These are phyloP conservation scores for Tetrapisispora namnaoensis DNA, from an alignment of 805 yeast genomes.

Conservation along the genomic window DNA sequence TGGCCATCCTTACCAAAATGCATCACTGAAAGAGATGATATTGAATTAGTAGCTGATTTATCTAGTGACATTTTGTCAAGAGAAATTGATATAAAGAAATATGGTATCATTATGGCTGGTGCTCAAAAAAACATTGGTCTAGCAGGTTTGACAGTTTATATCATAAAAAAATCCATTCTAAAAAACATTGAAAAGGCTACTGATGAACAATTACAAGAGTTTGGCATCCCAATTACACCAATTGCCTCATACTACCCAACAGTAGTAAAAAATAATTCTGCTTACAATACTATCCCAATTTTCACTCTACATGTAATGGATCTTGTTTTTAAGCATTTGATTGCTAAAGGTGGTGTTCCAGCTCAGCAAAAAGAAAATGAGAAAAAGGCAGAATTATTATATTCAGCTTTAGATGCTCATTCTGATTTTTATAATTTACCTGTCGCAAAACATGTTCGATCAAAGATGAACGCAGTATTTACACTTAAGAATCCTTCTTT, in stretches of 20 bases:
- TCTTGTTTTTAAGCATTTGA: slow-evolving; percentile 57
- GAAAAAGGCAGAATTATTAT: slow-evolving; percentile 54
- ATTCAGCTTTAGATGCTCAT: slow-evolving; percentile 53
- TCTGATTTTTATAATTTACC: slow-evolving; percentile 59
- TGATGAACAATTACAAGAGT: slow-evolving; percentile 47
- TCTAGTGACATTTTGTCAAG: slow-evolving; percentile 87
- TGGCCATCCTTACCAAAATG: slow-evolving; percentile 42
- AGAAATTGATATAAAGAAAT: slow-evolving; percentile 69
- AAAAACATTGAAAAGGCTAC: slow-evolving; percentile 43
- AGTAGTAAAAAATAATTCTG: slow-evolving; percentile 79
- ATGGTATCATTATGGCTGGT: slow-evolving; percentile 90
- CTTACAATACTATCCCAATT: slow-evolving; percentile 93
- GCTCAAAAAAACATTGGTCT: slow-evolving; percentile 97
- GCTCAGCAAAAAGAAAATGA: slow-evolving; percentile 49
- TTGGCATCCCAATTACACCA: slow-evolving; percentile 73
- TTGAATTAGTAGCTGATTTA: slow-evolving; percentile 87
- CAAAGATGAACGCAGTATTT: slow-evolving; percentile 91
- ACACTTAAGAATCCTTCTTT: slow-evolving; percentile 53
- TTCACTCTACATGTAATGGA: slow-evolving; percentile 82
- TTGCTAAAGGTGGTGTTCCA: slow-evolving; percentile 63
- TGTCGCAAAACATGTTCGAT: slow-evolving; percentile 55
- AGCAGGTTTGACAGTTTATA: slow-evolving; percentile 90
- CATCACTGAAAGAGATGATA: slow-evolving; percentile 44
- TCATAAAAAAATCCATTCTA: slow-evolving; percentile 71
- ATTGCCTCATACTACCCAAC: slow-evolving; percentile 82